A percentile compares a stretch with the other conserved stretches of the same genome.
Conservation (phyloP, 306 rosid species). For the Cyamopsis tetragonoloba region DNA sequence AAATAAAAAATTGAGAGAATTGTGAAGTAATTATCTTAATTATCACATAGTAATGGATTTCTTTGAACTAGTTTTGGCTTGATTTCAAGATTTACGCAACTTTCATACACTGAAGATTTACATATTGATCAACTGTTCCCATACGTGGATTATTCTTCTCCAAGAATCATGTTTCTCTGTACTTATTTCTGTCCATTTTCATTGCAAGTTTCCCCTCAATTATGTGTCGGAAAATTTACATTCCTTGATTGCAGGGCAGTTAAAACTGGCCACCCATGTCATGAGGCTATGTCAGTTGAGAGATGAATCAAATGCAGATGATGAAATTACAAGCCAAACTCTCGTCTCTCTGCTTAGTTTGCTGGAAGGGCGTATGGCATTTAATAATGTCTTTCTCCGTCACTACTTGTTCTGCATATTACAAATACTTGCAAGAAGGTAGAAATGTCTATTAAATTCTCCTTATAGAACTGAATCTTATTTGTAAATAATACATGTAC, state of each 20-base stretch:
- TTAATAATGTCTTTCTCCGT: slow-evolving; percentile 80
- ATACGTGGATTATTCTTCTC: no score
- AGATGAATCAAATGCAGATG: slow-evolving; percentile 46
- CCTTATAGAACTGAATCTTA: slow-evolving; percentile 12
- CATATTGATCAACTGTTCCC: not conserved
- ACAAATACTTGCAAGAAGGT: slow-evolving; percentile 92
- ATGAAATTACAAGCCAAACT: slow-evolving; percentile 53
- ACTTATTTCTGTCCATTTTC: not conserved
- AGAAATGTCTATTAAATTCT: slow-evolving; percentile 8
- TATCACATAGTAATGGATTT: not conserved
- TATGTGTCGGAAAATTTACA: not conserved
- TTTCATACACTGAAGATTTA: not conserved
- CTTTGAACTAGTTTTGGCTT: not conserved
- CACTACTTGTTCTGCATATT: slow-evolving; percentile 86
- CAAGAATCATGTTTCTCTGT: not conserved
- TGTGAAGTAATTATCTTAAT: not conserved
- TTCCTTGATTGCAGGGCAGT: slow-evolving; percentile 72
- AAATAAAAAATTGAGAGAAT: not conserved
- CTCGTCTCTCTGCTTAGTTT: slow-evolving; percentile 63
- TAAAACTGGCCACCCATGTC: slow-evolving; percentile 72
- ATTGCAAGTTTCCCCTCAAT: not conserved
- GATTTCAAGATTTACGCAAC: not conserved
- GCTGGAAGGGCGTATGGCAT: slow-evolving; percentile 71
- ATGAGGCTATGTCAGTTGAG: slow-evolving; percentile 80
- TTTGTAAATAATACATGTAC: not conserved